These are phyloP conservation scores for Aspergillus amoenus DNA, from an alignment of 2,329 filamentous ascomycete genomes.

Conservation along the genomic window DNA sequence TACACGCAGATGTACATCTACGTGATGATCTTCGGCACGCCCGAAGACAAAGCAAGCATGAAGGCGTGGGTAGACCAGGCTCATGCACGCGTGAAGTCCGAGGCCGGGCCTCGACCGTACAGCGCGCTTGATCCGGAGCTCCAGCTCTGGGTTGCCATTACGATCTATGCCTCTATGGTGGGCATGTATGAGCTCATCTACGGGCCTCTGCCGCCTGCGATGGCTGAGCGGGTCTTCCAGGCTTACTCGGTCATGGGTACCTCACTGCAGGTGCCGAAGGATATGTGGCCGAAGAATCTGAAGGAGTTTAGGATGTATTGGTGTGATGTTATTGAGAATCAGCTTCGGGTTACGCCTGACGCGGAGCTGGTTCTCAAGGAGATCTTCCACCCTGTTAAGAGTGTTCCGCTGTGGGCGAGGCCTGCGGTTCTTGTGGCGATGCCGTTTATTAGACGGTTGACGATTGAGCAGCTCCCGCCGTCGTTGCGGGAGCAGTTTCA, in stretches of 20 bases:
- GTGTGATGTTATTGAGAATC: background rate
- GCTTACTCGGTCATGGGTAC: background rate
- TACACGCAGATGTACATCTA: constrained; percentile 9
- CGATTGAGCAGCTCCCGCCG: background rate
- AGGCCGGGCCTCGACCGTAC: background rate
- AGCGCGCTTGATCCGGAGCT: constrained; percentile 6
- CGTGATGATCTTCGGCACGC: constrained; percentile 4
- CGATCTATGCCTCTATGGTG: background rate
- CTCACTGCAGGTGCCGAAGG: background rate
- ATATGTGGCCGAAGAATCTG: background rate
- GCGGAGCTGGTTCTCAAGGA: background rate
- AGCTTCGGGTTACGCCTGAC: background rate
- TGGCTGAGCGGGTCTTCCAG: background rate
- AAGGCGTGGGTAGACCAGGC: constrained; percentile 2
- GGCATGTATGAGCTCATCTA: constrained; percentile 3
- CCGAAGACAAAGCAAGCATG: background rate
- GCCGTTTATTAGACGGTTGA: constrained; percentile 2
- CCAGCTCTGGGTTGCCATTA: constrained; percentile 9
- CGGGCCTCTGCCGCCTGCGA: background rate
- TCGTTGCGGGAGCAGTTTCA: background rate
- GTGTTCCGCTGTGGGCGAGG: background rate
- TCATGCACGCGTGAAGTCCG: background rate
- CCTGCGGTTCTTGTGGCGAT: background rate
- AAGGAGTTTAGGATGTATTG: background rate
- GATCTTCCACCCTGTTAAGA: background rate